Conservation (phyloP, 768 basidiomycete genomes). For the Sutorius australiensis region DNA sequence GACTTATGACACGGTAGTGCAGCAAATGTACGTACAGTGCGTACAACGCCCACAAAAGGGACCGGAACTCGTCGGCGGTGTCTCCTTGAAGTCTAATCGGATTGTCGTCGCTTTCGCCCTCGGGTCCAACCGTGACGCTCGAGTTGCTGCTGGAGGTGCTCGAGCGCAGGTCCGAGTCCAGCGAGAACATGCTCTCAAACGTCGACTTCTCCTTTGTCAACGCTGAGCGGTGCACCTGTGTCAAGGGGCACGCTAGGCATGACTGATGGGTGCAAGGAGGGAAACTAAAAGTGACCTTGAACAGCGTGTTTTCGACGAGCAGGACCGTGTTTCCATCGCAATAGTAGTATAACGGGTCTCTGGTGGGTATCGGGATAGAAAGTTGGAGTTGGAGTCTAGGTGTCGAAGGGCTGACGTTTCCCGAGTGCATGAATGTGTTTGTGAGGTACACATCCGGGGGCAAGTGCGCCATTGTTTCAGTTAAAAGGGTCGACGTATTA, state of each 20-base stretch:
- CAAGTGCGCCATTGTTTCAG: slow-evolving; percentile 27
- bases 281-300: slow-evolving; percentile 39
- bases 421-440: slow-evolving; percentile 33
- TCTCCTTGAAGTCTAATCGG: slow-evolving; percentile 48
- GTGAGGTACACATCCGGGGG: slow-evolving; percentile 32
- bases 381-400: slow-evolving; percentile 33
- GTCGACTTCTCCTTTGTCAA: slow-evolving; percentile 44
- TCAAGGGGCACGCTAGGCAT: slow-evolving; percentile 15
- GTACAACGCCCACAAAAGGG: slow-evolving; percentile 52
- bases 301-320: slow-evolving; percentile 42
- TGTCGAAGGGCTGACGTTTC: slow-evolving; percentile 28
- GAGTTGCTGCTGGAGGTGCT: slow-evolving; percentile 16
- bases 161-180: slow-evolving; percentile 35
- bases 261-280: slow-evolving; percentile 7
- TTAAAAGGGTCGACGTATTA: slow-evolving; percentile 10
- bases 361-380: slow-evolving; percentile 32
- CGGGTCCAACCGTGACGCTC: slow-evolving; percentile 33
- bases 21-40: slow-evolving; percentile 40
- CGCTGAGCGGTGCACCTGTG: slow-evolving; percentile 39
- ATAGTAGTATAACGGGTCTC: slow-evolving; percentile 40
- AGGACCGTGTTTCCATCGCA: slow-evolving; percentile 41
- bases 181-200: slow-evolving; percentile 46
- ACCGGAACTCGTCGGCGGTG: slow-evolving; percentile 46
- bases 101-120: slow-evolving; percentile 48
- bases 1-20: slow-evolving; percentile 1